These are phyloP conservation scores for Puccinia sorghi DNA, from an alignment of 1,284 basidiomycete species.

Conservation along the genomic window DNA sequence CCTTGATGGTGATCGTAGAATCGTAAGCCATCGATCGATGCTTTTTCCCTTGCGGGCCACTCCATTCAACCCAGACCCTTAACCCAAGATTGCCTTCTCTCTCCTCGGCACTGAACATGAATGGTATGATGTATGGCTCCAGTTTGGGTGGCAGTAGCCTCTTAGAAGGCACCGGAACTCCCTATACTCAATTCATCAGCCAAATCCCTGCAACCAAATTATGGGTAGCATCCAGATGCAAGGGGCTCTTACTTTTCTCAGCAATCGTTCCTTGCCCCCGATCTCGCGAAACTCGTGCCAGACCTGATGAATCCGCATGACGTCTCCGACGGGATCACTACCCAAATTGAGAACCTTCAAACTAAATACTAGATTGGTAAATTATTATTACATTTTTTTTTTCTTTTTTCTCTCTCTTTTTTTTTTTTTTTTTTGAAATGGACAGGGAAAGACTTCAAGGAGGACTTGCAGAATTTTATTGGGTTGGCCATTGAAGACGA, in stretches of 20 bases:
- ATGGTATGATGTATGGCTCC: conserved; percentile 36
- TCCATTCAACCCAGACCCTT: conserved; percentile 47
- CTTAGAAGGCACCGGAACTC: conserved; percentile 44
- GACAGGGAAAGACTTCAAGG: neutral
- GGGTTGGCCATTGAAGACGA: conserved; percentile 48
- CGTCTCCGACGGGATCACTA: conserved; percentile 38
- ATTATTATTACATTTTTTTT: conserved; percentile 13
- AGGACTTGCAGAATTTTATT: conserved; percentile 46
- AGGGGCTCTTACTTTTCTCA: conserved; percentile 2
- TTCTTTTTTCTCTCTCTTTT: no score
- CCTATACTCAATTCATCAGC: conserved; percentile 2
- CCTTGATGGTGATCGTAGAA: conserved; percentile 44
- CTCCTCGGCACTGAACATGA: conserved; percentile 40
- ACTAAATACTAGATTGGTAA: conserved; percentile 29
- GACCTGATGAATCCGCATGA: conserved; percentile 44
- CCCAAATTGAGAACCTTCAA: conserved; percentile 41
- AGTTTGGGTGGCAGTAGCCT: conserved; percentile 27
- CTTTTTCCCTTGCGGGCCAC: conserved; percentile 26
- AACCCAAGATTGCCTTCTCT: conserved; percentile 41
- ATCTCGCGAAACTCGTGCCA: conserved; percentile 48
- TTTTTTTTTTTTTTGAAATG: no score
- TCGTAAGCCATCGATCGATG: conserved; percentile 43
- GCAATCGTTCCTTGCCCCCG: conserved; percentile 46
- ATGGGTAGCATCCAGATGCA: neutral
- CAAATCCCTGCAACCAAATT: neutral